Conservation (phyloP, 1,284 basidiomycete species). For the Rhizopogon hawkerae region DNA sequence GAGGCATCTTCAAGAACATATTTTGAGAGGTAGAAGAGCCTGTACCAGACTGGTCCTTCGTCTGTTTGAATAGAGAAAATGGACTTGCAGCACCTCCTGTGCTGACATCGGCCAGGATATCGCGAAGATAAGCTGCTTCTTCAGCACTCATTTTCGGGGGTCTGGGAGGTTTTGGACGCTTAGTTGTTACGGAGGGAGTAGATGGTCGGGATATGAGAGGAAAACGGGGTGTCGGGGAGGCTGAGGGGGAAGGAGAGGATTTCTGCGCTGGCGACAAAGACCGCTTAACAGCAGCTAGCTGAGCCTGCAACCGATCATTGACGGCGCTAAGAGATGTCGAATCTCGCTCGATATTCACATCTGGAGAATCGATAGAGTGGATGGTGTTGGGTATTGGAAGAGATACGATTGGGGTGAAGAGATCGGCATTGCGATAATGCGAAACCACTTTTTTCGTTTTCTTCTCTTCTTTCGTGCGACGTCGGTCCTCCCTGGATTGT, state of each 20-base stretch:
- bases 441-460: conserved; percentile 19
- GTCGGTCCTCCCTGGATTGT: conserved; percentile 14
- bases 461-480: conserved; percentile 20
- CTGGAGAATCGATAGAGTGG: conserved; percentile 2
- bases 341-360: conserved; percentile 14
- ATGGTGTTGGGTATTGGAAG: not conserved
- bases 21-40: conserved; percentile 15
- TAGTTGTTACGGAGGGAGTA: conserved; percentile 22
- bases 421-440: conserved; percentile 11
- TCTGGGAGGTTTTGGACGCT: conserved; percentile 33
- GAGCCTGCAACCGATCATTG: conserved; percentile 22
- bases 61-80: conserved; percentile 39
- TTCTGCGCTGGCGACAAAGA: conserved; percentile 18
- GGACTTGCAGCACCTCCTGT: conserved; percentile 29
- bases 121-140: conserved; percentile 55
- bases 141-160: conserved; percentile 44
- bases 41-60: conserved; percentile 17
- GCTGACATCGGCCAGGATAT: conserved; percentile 54
- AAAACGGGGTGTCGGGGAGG: conserved; percentile 16
- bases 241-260: conserved; percentile 13
- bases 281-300: conserved; percentile 21
- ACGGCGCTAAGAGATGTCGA: conserved; percentile 19
- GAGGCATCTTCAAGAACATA: conserved; percentile 22
- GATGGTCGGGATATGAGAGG: conserved; percentile 19
- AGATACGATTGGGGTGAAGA: not conserved